Percentiles rank a stretch among this genome's conserved stretches.
Evolutionary conservation across 352 stramenopile genomes (phyloP).

Genomic region (Globisporangium cylindrosporum): DNA sequence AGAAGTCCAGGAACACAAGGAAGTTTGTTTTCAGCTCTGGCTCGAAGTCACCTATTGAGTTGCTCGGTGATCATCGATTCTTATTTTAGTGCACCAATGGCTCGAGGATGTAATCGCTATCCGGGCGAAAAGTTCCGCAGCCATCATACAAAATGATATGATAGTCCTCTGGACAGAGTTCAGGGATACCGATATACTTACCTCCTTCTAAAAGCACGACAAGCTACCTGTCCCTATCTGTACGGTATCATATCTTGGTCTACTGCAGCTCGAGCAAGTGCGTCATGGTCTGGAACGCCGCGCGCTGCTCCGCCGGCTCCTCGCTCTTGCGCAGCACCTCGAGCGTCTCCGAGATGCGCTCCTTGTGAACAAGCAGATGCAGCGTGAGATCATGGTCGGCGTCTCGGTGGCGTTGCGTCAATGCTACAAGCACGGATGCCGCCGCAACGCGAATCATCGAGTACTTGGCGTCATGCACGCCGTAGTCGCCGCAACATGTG

Average conservation of each 20-base stretch:
- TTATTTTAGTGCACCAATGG: no score
- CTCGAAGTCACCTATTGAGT: no score
- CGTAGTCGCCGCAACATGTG: slow-evolving; percentile 47
- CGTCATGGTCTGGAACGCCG: slow-evolving; percentile 46
- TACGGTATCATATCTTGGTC: background rate
- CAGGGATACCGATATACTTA: background rate
- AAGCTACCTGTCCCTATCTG: background rate
- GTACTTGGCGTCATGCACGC: slow-evolving; percentile 68
- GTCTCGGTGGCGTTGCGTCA: slow-evolving; percentile 35
- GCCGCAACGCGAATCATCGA: slow-evolving; percentile 66
- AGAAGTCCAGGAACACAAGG: no score
- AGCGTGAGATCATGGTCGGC: slow-evolving; percentile 29
- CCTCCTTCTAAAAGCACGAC: background rate
- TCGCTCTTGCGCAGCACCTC: slow-evolving; percentile 47
- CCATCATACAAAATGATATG: background rate
- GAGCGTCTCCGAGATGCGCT: slow-evolving; percentile 38
- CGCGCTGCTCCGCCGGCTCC: slow-evolving; percentile 61
- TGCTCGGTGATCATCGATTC: no score
- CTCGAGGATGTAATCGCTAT: no score
- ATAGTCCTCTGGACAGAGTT: background rate
- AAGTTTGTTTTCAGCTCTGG: no score
- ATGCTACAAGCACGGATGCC: slow-evolving; percentile 38
- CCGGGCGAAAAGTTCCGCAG: no score
- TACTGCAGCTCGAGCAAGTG: slow-evolving; percentile 31
- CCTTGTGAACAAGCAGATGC: slow-evolving; percentile 45